Evolutionary conservation across 2,329 filamentous ascomycete species (phyloP).

Genomic region (Sporothrix pseudoabietina): DNA sequence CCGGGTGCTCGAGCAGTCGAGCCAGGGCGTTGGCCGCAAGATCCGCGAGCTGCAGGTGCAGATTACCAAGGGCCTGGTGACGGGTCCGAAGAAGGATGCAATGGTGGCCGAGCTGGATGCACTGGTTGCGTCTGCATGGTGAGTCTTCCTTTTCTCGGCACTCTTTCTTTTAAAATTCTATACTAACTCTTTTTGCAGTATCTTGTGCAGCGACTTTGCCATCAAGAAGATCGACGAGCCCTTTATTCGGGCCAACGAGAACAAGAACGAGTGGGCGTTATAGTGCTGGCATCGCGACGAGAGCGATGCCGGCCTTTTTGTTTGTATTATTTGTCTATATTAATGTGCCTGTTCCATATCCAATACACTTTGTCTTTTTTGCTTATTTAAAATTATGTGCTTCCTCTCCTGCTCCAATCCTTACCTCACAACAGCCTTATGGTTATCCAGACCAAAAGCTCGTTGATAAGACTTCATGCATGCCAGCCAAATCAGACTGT

Average conservation of each 20-base stretch:
- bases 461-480: neutral
- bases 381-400: neutral
- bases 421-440: neutral
- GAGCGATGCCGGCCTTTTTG: neutral
- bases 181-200: conserved; percentile 43
- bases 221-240: conserved; percentile 94
- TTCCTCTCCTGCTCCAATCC: neutral
- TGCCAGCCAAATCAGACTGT: neutral
- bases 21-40: conserved; percentile 71
- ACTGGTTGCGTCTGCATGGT: conserved; percentile 82
- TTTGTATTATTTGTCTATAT: conserved; percentile 19
- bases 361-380: conserved; percentile 1
- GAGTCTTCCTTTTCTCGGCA: neutral
- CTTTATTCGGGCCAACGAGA: conserved; percentile 74
- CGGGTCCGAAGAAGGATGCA: conserved; percentile 72
- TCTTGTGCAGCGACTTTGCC: conserved; percentile 90
- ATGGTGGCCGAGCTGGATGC: conserved; percentile 87
- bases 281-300: conserved; percentile 26
- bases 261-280: conserved; percentile 75
- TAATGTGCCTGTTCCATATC: conserved; percentile 7
- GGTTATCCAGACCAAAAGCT: neutral
- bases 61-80: conserved; percentile 73
- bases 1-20: conserved; percentile 80
- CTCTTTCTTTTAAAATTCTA: neutral
- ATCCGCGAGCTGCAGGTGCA: conserved; percentile 85